Base-by-base conservation (phyloP, 2,329 filamentous ascomycete genomes). In the Alternaria sp. region DNA sequence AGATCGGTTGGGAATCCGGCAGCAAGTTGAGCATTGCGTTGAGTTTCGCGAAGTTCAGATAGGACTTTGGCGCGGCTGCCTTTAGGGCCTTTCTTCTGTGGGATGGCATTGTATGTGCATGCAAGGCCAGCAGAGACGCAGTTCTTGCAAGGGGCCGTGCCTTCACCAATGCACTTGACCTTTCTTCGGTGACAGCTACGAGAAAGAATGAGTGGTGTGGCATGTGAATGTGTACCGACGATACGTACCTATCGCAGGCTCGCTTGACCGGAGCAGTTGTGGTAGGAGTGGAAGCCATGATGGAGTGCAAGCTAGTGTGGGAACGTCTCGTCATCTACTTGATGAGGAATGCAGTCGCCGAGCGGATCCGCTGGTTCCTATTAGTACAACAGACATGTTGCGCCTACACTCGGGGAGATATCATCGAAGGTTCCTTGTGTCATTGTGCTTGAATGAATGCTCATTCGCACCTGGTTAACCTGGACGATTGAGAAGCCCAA, bases 21-120 rank as follows among this genome's bases (percentile, higher is more conserved):
- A 63, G 80, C 74, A 54, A 84, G 74, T 69, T 83, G 79, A 60
- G 80, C 78, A 60, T 81, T 78, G 67, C 75, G 81, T 74, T 79
- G 78, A 63, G 74, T 86, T 80, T 81, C 85, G 54, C 87, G 82
- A 22, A 90, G 79, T 76, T 88, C 86, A 62, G 87, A 87, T 59
- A 90, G 87, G 41, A 90, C 86, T 66, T 87, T 86, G 34, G 87
- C 87, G 61, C 86, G 83, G 51, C 85, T 87, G 28, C 85, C 85
- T 70, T 89, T 90, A 12, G 87, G 87, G 3, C 87, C 87, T 67
- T 88, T 85, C 76, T 88, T 89, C 74, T 87, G 85, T 14, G 87
- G 87, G 44, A 89, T 84, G 69, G 88, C 86, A 69, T 89, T 87
- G 74, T 87, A 86, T 65, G 87, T 89, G 79, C 87, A 89, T n/a